Conservation (phyloP, 1,284 basidiomycete genomes). For the Sporisorium graminicola region DNA sequence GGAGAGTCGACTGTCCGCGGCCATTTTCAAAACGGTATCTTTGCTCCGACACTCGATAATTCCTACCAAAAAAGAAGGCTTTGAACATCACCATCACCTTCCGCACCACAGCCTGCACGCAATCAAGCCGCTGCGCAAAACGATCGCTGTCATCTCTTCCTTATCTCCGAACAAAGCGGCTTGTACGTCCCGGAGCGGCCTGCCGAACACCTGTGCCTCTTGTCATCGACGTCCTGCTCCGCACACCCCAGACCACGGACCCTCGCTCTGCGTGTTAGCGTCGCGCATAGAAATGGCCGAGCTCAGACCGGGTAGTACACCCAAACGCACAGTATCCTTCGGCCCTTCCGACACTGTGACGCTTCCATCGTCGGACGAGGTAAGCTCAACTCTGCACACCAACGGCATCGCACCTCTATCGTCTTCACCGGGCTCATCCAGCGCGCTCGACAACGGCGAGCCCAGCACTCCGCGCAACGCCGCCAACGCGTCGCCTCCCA, state of each 20-base stretch:
- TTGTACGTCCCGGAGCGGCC: neutral
- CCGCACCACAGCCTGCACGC: neutral
- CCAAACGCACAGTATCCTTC: constrained; percentile 56
- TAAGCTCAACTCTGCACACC: neutral
- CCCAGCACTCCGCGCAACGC: constrained; percentile 29
- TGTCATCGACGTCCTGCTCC: too few species aligned
- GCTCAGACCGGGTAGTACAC: constrained; percentile 41
- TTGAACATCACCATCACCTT: neutral
- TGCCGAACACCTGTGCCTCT: neutral
- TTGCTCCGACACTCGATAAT: neutral
- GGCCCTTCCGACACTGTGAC: constrained; percentile 51
- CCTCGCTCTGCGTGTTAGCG: too few species aligned
- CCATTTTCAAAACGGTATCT: neutral
- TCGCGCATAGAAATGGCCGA: constrained; percentile 28
- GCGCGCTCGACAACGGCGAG: constrained; percentile 1
- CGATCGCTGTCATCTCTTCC: too few species aligned
- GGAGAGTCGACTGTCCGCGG: neutral
- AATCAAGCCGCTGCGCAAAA: neutral
- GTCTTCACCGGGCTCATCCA: constrained; percentile 6
- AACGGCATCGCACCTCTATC: constrained; percentile 10
- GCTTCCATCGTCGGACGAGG: constrained; percentile 12
- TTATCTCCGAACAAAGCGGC: neutral
- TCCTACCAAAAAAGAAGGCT: neutral
- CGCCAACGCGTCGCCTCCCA: constrained; percentile 23
- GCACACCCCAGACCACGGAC: too few species aligned